Percentiles rank a stretch among this genome's conserved stretches.
Conservation (phyloP, 352 stramenopile species). For the Pythium aphanidermatum region DNA sequence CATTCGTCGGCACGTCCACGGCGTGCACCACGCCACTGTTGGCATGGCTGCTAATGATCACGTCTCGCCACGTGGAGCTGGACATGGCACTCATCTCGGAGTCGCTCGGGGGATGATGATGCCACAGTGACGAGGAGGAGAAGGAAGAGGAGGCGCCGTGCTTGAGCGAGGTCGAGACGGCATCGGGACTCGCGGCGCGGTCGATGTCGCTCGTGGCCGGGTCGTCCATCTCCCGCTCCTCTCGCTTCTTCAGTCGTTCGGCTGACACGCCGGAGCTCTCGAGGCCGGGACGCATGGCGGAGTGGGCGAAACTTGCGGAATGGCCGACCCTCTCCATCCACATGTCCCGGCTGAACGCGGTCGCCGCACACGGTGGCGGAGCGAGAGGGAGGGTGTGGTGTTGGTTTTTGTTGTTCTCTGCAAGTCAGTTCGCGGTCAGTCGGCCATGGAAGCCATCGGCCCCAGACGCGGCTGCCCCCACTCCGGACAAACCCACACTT, state of each 20-base stretch:
- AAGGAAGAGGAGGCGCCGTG: slow-evolving; percentile 8
- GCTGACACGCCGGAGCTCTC: slow-evolving; percentile 8
- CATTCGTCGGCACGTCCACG: background rate
- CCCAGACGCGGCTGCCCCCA: too few relatives aligned
- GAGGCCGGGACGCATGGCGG: slow-evolving; percentile 7
- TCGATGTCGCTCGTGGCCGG: background rate
- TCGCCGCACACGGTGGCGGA: too few relatives aligned
- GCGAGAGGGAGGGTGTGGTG: background rate
- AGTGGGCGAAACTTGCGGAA: slow-evolving; percentile 21
- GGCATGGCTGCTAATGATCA: slow-evolving; percentile 14
- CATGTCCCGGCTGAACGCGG: slow-evolving; percentile 4
- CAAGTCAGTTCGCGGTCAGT: background rate
- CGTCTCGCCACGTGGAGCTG: slow-evolving; percentile 15
- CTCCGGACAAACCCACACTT: too few relatives aligned
- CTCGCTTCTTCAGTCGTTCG: slow-evolving; percentile 20
- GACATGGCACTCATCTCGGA: slow-evolving; percentile 11
- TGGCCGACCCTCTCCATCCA: background rate
- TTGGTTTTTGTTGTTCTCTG: background rate
- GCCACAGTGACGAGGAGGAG: too few relatives aligned
- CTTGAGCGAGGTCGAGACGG: background rate
- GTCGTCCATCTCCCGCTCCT: slow-evolving; percentile 17
- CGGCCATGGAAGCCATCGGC: too few relatives aligned
- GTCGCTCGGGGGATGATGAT: slow-evolving; percentile 5
- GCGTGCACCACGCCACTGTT: too few relatives aligned
- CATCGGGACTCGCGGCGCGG: too few relatives aligned